Conservation (phyloP, 495 filamentous ascomycete species). For the Aspergillus carlsbadensis region DNA sequence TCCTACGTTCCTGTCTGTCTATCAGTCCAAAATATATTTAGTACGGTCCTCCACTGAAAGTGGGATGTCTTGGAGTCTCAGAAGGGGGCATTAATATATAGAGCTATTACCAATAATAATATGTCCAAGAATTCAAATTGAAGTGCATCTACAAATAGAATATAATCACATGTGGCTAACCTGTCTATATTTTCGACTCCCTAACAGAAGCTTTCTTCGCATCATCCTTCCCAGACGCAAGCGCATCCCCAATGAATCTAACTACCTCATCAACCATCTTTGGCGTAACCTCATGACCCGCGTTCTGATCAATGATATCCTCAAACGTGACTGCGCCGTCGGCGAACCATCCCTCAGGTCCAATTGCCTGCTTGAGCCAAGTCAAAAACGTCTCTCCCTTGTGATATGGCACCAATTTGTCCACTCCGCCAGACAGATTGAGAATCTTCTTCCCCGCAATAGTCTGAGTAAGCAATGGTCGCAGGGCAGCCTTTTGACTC, state of each 20-base stretch:
- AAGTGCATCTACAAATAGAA: neutral
- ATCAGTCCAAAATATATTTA: no score
- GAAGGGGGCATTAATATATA: no score
- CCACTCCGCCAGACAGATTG: slow-evolving; percentile 69
- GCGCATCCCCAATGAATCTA: slow-evolving; percentile 58
- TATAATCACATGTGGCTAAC: neutral
- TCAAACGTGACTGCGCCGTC: slow-evolving; percentile 61
- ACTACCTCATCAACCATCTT: slow-evolving; percentile 74
- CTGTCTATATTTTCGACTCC: slow-evolving; percentile 39
- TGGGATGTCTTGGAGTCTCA: no score
- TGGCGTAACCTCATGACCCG: slow-evolving; percentile 69
- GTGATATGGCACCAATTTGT: slow-evolving; percentile 82
- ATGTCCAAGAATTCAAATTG: neutral
- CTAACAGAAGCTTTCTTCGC: slow-evolving; percentile 34
- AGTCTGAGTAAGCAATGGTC: slow-evolving; percentile 42
- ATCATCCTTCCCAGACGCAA: slow-evolving; percentile 23
- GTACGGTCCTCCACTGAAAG: no score
- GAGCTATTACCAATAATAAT: neutral
- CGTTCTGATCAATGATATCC: slow-evolving; percentile 69
- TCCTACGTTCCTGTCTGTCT: no score
- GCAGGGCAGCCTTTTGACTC: slow-evolving; percentile 39
- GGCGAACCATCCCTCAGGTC: slow-evolving; percentile 53
- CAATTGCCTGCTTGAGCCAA: slow-evolving; percentile 64
- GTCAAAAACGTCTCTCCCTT: slow-evolving; percentile 66
- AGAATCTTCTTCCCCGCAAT: slow-evolving; percentile 75